These are phyloP conservation scores for Acacia acuminata DNA, from an alignment of 306 rosid species.

Conservation along the genomic window DNA sequence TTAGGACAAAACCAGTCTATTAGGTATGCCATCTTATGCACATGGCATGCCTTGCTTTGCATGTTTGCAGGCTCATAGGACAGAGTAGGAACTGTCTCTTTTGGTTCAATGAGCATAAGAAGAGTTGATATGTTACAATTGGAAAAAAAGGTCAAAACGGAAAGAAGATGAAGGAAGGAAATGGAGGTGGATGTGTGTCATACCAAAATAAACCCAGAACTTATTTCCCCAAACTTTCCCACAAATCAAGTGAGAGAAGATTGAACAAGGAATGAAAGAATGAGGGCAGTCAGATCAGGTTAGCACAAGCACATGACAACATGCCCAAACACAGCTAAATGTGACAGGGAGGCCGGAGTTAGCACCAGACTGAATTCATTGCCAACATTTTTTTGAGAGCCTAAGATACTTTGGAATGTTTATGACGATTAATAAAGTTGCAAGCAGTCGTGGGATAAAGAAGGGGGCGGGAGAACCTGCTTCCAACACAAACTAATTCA, in stretches of 20 bases:
- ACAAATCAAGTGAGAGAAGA: neutral
- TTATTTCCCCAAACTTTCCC: neutral
- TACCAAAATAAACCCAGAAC: neutral
- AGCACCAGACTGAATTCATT: conserved; percentile 8
- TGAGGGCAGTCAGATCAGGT: neutral
- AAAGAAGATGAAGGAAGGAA: neutral
- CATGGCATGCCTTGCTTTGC: neutral
- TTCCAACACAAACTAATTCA: conserved; percentile 13
- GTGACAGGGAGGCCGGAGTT: neutral
- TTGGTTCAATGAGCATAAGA: neutral
- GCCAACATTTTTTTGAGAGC: conserved; percentile 12
- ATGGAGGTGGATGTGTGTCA: neutral
- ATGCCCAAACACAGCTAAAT: neutral
- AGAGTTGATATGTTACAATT: neutral
- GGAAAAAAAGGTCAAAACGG: neutral
- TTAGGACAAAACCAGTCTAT: neutral
- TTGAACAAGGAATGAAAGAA: neutral
- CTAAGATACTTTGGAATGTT: conserved; percentile 3
- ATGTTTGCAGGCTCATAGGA: neutral
- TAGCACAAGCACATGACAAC: neutral
- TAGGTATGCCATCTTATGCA: neutral
- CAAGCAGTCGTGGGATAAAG: neutral
- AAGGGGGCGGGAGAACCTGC: neutral
- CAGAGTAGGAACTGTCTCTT: neutral
- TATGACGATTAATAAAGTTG: conserved; percentile 11